phyloP scores from a whole-genome alignment of 2,329 filamentous ascomycete genomes.

The Colletotrichum chlorophyti region DNA sequence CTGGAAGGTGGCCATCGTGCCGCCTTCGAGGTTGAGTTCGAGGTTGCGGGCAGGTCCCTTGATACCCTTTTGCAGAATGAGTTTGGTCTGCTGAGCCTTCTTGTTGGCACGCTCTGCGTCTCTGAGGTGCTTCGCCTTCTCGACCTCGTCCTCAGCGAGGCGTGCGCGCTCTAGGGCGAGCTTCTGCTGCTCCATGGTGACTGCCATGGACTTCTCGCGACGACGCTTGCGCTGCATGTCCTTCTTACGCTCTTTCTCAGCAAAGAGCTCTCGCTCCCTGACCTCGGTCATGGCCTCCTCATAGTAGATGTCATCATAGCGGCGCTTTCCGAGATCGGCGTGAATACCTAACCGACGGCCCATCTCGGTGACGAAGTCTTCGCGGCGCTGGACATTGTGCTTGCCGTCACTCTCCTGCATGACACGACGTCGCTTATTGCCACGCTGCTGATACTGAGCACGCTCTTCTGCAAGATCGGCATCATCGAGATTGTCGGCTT shows the following conservation, averaged over 20 bases:
- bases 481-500: conserved; percentile 53
- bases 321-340: conserved; percentile 73
- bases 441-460: conserved; percentile 58
- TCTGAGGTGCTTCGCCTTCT: conserved; percentile 79
- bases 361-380: conserved; percentile 64
- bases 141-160: conserved; percentile 80
- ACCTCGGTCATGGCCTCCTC: conserved; percentile 85
- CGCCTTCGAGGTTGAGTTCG: conserved; percentile 83
- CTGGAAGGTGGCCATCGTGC: conserved; percentile 85
- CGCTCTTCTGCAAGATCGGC: conserved; percentile 52
- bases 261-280: conserved; percentile 85
- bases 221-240: conserved; percentile 98
- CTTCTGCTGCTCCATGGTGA: conserved; percentile 90
- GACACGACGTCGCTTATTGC: conserved; percentile 73
- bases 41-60: conserved; percentile 73
- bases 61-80: conserved; percentile 85
- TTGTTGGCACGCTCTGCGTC: conserved; percentile 91
- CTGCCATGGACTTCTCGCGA: conserved; percentile 93
- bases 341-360: conserved; percentile 71
- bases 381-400: conserved; percentile 68
- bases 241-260: conserved; percentile 99
- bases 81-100: conserved; percentile 89
- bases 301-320: conserved; percentile 80
- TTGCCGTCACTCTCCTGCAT: conserved; percentile 67
- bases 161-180: conserved; percentile 80